Evolutionary conservation across 495 filamentous ascomycete species (phyloP), one percentile per base, ranked within the genome.

Genomic region (Pyronema omphalodes): DNA sequence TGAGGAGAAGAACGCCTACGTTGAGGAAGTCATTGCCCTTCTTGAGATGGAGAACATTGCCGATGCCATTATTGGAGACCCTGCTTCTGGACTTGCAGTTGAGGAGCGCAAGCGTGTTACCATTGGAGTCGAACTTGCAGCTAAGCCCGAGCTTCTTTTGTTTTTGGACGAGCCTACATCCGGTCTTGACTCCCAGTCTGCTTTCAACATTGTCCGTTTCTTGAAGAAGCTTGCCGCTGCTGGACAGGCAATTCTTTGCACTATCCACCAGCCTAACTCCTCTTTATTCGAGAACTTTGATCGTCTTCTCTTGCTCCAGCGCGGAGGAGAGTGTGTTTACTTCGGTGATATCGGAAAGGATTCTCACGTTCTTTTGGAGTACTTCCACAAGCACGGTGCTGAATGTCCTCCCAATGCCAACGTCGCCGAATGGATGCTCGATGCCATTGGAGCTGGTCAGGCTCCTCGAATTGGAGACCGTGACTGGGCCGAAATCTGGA

Each of bases 121-220:
- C 7, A 93, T 95, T 59, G 88, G 86, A 60, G 86, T 93, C 47
- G 88, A 95, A 63, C 74, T 93, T 9, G 86, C 85, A 3, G 83
- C 86, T 7, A 88, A 88, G 61, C 88, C 88, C 0, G 75, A 88
- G 56, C 75, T 94, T 2, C 73, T 94, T 0, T 73, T 94, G 8
- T 94, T 94, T 69, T 68, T 94, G 11, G 88, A 94, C 58, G 88
- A 94, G 61, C 88, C 88, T 0, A 95, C 88, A 0, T 84, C 80
- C 9, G 88, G 88, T 47, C 74, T 95, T 5, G 88, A 95, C 64
- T 80, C 78, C 40, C 86, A 88, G 61, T 79, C 76, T 53, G 83
- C 88, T 3, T 94, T 85, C 71, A 88, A 88, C 56, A 94, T 93
- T 56, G 79, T 93, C 11, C 80, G 83, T 45, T 93, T 93, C 73